These are phyloP conservation scores for Eimeria nieschulzi DNA, from an alignment of 169 alveolate genomes.

Conservation along the genomic window DNA sequence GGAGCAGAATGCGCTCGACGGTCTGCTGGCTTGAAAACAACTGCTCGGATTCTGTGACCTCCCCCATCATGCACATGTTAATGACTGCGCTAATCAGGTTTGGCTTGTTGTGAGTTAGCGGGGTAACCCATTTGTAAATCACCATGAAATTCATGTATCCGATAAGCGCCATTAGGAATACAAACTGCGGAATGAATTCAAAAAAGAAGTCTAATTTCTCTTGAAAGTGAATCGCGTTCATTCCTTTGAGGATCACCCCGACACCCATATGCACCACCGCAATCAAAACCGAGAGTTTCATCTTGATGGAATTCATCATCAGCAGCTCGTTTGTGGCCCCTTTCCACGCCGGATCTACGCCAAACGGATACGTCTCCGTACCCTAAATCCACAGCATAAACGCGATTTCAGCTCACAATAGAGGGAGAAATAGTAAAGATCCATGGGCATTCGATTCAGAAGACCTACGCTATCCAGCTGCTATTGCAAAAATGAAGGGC, in stretches of 20 bases:
- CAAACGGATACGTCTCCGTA: conserved; percentile 94
- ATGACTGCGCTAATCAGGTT: conserved; percentile 97
- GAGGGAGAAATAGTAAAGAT: no score
- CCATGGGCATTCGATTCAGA: no score
- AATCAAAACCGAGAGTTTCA: conserved; percentile 97
- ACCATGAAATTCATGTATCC: conserved; percentile 97
- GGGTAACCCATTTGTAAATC: conserved; percentile 94
- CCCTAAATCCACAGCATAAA: neutral
- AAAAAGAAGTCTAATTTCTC: conserved; percentile 92
- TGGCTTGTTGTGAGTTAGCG: conserved; percentile 89
- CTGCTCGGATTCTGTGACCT: conserved; percentile 82
- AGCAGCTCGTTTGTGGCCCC: conserved; percentile 95
- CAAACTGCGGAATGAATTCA: conserved; percentile 98
- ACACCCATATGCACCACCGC: conserved; percentile 86
- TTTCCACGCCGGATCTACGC: conserved; percentile 99
- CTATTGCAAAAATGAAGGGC: no score
- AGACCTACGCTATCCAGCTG: no score
- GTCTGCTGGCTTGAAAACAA: conserved; percentile 82
- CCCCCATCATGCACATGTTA: conserved; percentile 91
- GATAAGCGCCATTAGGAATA: conserved; percentile 93
- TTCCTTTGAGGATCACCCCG: conserved; percentile 92
- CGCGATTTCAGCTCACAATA: neutral
- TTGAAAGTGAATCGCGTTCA: conserved; percentile 92
- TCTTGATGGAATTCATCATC: conserved; percentile 96
- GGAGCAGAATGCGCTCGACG: conserved; percentile 85